Evolutionary conservation across 257 asterid species (phyloP).

Genomic region (Solanum lycopersicoides): DNA sequence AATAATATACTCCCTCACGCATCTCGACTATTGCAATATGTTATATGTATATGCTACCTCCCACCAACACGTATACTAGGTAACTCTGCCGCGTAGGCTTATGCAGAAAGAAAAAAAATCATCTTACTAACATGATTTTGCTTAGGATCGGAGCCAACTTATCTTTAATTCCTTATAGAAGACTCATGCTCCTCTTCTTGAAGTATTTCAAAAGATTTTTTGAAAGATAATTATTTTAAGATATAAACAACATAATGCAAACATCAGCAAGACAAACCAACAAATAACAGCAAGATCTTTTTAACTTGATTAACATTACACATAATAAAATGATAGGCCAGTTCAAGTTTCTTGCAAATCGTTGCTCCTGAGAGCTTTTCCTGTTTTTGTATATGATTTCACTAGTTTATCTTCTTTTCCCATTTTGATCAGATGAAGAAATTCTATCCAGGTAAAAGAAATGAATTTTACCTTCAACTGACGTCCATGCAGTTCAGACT

Average conservation of each 20-base stretch:
- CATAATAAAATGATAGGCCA: not conserved
- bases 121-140: not conserved
- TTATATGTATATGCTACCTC: not conserved
- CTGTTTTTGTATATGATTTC: not conserved
- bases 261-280: not conserved
- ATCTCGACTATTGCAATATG: not conserved
- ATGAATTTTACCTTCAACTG: constrained; percentile 44
- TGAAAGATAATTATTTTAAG: not conserved
- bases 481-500: constrained; percentile 80
- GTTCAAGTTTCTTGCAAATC: not conserved
- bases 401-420: not conserved
- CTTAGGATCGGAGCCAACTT: not conserved
- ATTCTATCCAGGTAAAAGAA: not conserved
- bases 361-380: not conserved
- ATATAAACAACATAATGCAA: not conserved
- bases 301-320: not conserved
- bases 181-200: not conserved
- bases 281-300: not conserved
- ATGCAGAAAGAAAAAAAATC: not conserved
- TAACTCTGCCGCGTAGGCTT: not conserved
- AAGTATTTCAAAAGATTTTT: not conserved
- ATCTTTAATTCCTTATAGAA: not conserved
- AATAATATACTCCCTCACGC: not conserved
- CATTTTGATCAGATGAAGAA: not conserved
- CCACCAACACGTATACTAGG: not conserved